Base-by-base conservation (phyloP, 495 filamentous ascomycete species). In the Chaetomidium leptoderma region DNA sequence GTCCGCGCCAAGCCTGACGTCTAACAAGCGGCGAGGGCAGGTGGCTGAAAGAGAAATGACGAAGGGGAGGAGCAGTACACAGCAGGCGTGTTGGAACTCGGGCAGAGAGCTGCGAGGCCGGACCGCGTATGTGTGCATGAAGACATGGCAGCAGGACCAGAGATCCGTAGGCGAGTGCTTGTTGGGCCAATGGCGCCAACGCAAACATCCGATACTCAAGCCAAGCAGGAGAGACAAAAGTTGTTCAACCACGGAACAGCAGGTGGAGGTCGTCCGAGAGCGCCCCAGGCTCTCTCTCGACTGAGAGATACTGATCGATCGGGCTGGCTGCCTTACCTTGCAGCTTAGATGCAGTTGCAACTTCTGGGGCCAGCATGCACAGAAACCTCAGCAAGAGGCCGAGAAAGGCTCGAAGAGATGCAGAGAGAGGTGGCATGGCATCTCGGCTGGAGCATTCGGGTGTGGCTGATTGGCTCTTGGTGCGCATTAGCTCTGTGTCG, bases 401-500 rank as follows among this genome's bases (percentile, higher is more conserved):
- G 47, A 33, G 45, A 57, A 52, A 57, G 37, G 53, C 47, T 52
- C 61, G 52, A 50, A 55, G 53, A 50, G 33, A 55, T 53, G 60
- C 50, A 59, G 53, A 52, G 50, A 57, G 58, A 64, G 50, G 53
- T 58, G 58, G 67, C 51, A 74, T 65, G 66, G 60, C 63, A 70
- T 71, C 74, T 76, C 69, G 70, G 70, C 69, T 72, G 70, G 74
- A 64, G 66, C 69, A 63, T 66, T 62, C 66, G 61, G 54, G 69
- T 50, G 63, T 60, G 64, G 59, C 53, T 73, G 65, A 77, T 76
- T 76, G 70, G 72, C 47, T 63, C 55, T 57, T 66, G 63, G 54
- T 60, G 63, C 65, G 76, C 72, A 72, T 71, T 71, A 74, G 70
- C 66, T 74, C 66, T 72, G 70, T 53, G 67, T 72, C 70, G 66